A percentile compares a stretch with the other conserved stretches of the same genome.
Evolutionary conservation across 1,284 basidiomycete genomes (phyloP).

Genomic region (Boletus mariae): DNA sequence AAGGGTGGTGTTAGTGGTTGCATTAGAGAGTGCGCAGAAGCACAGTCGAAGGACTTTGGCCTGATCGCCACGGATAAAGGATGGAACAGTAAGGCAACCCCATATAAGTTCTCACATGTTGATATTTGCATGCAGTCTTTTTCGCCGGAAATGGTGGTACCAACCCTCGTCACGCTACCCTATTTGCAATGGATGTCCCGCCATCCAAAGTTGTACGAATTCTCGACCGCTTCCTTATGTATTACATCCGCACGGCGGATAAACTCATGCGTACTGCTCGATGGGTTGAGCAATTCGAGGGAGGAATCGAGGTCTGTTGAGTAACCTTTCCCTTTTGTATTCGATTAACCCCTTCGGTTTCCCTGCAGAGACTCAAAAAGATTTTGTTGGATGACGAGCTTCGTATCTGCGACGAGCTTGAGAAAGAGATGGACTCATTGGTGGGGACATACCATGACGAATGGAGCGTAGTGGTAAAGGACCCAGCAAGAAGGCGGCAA

Average conservation of each 20-base stretch:
- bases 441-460: conserved; percentile 70
- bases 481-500: conserved; percentile 47
- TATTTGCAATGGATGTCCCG: conserved; percentile 54
- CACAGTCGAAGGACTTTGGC: conserved; percentile 75
- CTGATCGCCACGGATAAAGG: conserved; percentile 77
- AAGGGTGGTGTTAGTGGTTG: conserved; percentile 81
- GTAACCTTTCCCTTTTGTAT: not conserved
- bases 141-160: conserved; percentile 75
- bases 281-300: conserved; percentile 73
- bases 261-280: conserved; percentile 67
- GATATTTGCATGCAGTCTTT: conserved; percentile 44
- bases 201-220: conserved; percentile 61
- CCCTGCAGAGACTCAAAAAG: conserved; percentile 50
- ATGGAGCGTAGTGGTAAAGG: conserved; percentile 63
- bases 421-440: conserved; percentile 65
- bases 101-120: conserved; percentile 1
- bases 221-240: conserved; percentile 69
- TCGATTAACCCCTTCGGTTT: not conserved
- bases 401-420: conserved; percentile 71
- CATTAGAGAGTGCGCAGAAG: conserved; percentile 73
- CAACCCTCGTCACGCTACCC: conserved; percentile 55
- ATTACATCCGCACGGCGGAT: conserved; percentile 74
- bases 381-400: conserved; percentile 75
- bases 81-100: conserved; percentile 54
- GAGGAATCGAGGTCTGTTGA: conserved; percentile 55